Evolutionary conservation across 2,329 filamentous ascomycete genomes (phyloP).

Genomic region (Hymenoscyphus occultus): DNA sequence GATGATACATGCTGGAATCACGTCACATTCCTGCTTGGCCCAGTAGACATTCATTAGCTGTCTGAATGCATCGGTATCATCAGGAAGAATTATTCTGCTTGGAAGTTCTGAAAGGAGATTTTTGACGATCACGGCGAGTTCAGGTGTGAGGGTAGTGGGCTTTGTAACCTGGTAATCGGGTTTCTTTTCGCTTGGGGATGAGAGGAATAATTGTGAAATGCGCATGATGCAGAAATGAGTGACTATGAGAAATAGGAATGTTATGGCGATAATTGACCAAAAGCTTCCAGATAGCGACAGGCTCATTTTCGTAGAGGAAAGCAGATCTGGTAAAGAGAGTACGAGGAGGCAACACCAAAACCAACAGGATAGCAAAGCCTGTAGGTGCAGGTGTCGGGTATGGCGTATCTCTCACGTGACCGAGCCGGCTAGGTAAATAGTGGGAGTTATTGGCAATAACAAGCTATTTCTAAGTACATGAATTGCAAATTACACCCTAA

Average conservation of each 20-base stretch:
- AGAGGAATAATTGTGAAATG: background rate
- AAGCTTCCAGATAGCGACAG: background rate
- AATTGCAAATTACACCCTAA: too few relatives aligned
- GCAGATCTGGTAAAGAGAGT: too few relatives aligned
- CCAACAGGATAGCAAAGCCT: too few relatives aligned
- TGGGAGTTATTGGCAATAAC: too few relatives aligned
- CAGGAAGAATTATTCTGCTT: background rate
- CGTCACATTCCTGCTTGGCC: background rate
- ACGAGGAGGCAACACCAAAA: too few relatives aligned
- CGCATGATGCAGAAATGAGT: background rate
- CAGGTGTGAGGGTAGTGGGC: background rate
- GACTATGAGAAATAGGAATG: background rate
- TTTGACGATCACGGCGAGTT: background rate
- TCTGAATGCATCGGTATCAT: background rate
- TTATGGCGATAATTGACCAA: background rate
- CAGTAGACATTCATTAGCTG: background rate
- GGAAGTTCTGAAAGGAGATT: background rate
- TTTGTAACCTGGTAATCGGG: background rate
- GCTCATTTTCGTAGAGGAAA: too few relatives aligned
- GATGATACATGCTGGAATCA: background rate
- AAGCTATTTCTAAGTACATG: too few relatives aligned
- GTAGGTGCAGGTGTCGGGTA: too few relatives aligned
- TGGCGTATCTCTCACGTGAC: too few relatives aligned
- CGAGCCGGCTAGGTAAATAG: too few relatives aligned
- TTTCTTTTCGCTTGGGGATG: background rate